A percentile compares a stretch with the other conserved stretches of the same genome.
phyloP scores from a whole-genome alignment of 805 yeast genomes.

The Candida caryicola region DNA sequence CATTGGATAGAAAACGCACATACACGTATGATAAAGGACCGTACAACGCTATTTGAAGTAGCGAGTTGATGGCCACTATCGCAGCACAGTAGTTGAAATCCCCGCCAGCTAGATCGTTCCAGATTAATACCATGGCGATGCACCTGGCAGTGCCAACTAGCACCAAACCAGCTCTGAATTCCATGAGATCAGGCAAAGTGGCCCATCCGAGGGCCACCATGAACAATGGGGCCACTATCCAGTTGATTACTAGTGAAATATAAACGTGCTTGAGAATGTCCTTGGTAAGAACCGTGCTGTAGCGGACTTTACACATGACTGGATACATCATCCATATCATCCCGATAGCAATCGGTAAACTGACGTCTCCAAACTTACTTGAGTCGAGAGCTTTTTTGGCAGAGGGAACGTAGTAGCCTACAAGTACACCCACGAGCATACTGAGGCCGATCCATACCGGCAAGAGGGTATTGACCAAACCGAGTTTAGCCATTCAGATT shows the following conservation, averaged over 20 bases:
- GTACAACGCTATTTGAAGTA: constrained; percentile 49
- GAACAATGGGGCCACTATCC: constrained; percentile 55
- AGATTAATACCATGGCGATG: constrained; percentile 60
- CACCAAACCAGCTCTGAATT: constrained; percentile 52
- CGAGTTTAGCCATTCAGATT: neutral
- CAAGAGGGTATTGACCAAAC: neutral
- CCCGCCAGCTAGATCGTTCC: constrained; percentile 57
- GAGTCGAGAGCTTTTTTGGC: neutral
- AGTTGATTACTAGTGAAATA: constrained; percentile 47
- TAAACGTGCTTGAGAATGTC: neutral
- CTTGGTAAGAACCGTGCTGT: neutral
- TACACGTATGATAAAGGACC: constrained; percentile 53
- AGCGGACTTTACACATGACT: neutral
- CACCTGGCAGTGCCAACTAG: constrained; percentile 61
- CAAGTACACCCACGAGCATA: neutral
- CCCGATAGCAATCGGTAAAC: neutral
- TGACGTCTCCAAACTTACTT: neutral
- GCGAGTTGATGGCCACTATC: constrained; percentile 49
- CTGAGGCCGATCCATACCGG: neutral
- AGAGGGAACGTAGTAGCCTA: neutral
- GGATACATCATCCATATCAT: neutral
- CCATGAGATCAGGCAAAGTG: constrained; percentile 44
- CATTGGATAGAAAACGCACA: constrained; percentile 18
- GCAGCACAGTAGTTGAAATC: constrained; percentile 50
- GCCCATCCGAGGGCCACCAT: constrained; percentile 59